Evolutionary conservation across 2,329 filamentous ascomycete genomes (phyloP), one percentile per base, ranked within the genome.

Genomic region (Chrysoporthe deuterocubensis): DNA sequence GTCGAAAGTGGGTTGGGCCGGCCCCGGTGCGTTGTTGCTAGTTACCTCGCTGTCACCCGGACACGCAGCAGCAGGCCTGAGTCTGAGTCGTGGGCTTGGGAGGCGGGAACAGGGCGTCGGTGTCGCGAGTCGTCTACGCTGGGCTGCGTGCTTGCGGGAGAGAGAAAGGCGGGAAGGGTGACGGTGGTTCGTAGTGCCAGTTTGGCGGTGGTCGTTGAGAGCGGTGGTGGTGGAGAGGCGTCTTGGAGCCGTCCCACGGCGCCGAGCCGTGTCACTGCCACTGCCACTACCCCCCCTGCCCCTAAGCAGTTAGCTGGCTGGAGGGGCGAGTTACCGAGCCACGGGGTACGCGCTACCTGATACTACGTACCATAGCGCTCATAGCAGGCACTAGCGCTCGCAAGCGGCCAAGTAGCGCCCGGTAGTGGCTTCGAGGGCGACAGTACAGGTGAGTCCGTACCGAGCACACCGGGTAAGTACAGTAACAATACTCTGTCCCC

Each of bases 81-180:
- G 26, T 26, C 26, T 26, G 26, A 26, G 26, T 26, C 26, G 26
- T 26, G 26, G 26, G 26, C 26, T 26, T 26, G 26, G 26, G 26
- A 26, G 26, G 26, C 26, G 26, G 26, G 26, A 26, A 26, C 26
- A 26, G 26, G 26, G 26, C 26, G 26, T 26, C 26, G 26, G 26
- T 26, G 26, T 26, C 26, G 14, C 48, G 14, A 32, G 11, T 52
- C 21, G 48, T 32, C 21, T 9, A 32, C 11, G 54, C 26, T 8
- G 48, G 21, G 57, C 32, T 44, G 52, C n/a, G 52, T 59, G 62
- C n/a, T 58, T 48, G 54, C 43, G 61, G 42, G 63, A 58, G 40
- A 58, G 40, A 26, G 46, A 18, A 21, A 52, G 34, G 54, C 32
- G 26, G 54, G 42, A 48, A 50, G 43, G 11, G 42, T 34, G 48